Conservation (phyloP, 129 eudicot species). For the Logfia minima region DNA sequence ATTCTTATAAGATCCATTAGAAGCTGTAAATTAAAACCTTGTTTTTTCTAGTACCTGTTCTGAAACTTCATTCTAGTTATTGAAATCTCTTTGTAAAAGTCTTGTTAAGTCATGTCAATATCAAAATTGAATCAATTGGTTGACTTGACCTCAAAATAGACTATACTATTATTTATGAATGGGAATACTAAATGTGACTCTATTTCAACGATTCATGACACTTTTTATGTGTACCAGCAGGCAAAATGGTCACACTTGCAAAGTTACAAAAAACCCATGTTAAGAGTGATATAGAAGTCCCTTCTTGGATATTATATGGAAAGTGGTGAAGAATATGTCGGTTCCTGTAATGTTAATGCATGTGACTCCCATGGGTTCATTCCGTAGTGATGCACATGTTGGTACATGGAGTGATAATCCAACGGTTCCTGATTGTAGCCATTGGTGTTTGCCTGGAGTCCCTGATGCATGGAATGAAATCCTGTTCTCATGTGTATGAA, state of each 20-base stretch:
- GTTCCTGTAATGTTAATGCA: conserved; percentile 71
- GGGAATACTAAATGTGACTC: not conserved
- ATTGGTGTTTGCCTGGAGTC: conserved; percentile 97
- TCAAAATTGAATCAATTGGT: not conserved
- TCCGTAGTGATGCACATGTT: conserved; percentile 91
- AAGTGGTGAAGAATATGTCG: conserved; percentile 58
- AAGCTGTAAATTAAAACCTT: not conserved
- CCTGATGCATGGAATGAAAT: conserved; percentile 96
- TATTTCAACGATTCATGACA: not conserved
- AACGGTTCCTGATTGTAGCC: conserved; percentile 83
- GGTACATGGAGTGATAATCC: conserved; percentile 94
- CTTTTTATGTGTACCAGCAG: conserved; percentile 45
- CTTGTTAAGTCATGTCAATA: not conserved
- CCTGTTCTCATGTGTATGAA: conserved; percentile 45
- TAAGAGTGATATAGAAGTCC: conserved; percentile 46
- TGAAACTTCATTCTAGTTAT: not conserved
- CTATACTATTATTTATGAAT: not conserved
- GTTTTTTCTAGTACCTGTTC: not conserved
- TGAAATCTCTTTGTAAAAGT: not conserved
- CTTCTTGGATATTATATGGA: conserved; percentile 52
- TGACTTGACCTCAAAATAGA: not conserved
- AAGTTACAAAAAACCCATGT: conserved; percentile 59
- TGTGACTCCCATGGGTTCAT: conserved; percentile 86
- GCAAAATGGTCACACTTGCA: conserved; percentile 51
- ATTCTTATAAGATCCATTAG: not conserved